These are phyloP conservation scores for Skeletonema marinoi DNA, from an alignment of 108 stramenopile species.

Conservation along the genomic window DNA sequence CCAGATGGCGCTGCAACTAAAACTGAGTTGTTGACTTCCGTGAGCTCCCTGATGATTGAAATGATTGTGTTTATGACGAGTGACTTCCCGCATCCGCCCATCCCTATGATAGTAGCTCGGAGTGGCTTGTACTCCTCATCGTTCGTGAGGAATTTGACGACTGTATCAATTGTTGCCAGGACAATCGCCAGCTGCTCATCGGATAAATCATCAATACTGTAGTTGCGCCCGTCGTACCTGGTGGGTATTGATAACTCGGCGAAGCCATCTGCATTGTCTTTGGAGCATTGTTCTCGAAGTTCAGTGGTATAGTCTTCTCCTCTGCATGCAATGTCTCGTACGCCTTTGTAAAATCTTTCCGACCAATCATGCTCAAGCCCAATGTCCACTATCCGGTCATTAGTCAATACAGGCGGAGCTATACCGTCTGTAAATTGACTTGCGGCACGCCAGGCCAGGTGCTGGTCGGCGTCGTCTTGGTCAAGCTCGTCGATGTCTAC, in stretches of 20 bases:
- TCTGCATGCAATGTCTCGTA: no score
- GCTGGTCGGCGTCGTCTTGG: neutral
- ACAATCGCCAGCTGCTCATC: neutral
- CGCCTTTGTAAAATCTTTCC: no score
- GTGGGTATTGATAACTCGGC: neutral
- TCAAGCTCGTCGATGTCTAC: neutral
- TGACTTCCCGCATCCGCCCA: slow-evolving; percentile 14
- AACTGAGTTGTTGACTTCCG: neutral
- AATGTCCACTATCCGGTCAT: no score
- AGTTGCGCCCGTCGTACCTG: neutral
- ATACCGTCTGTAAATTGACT: neutral
- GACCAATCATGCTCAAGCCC: no score
- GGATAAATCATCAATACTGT: neutral
- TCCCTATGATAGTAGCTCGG: slow-evolving; percentile 8
- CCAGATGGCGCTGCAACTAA: slow-evolving; percentile 1
- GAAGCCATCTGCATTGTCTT: neutral
- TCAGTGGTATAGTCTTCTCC: no score
- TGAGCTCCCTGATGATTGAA: neutral
- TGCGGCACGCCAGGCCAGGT: neutral
- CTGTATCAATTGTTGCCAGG: neutral
- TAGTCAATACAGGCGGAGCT: no score
- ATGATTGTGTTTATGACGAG: slow-evolving; percentile 5
- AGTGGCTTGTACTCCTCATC: slow-evolving; percentile 8
- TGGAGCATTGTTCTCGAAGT: no score
- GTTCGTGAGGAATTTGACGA: slow-evolving; percentile 9